Base-by-base conservation (phyloP, 1,284 basidiomycete genomes). In the Inonotus hispidus region DNA sequence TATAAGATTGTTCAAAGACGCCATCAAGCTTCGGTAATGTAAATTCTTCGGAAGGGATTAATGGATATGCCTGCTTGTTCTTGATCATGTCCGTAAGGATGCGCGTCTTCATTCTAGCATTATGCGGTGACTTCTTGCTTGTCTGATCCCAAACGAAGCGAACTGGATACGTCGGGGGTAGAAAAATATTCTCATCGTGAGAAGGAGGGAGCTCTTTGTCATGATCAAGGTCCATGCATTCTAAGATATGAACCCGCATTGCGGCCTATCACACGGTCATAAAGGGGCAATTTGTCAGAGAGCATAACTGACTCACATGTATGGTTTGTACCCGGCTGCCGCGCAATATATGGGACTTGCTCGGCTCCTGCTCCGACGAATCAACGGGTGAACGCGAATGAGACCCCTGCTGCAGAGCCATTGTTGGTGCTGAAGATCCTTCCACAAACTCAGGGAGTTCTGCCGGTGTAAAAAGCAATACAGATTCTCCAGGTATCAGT, bases 111-210 rank as follows among this genome's bases (percentile, higher is more conserved):
- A 89, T 90, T 6, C 79, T 77, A 5, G 76, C 74, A 62, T 90
- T 90, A 66, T 89, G 87, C 21, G 82, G 76, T 0, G 86, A 88
- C 66, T 89, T 85, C 63, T 82, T 87, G 8, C 79, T 75, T 0
- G 87, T 90, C 70, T 87, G 87, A 59, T 84, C 82, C 87, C 87
- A 90, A 2, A 88, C 83, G 66, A 90, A 90, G 14, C 88, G 83
- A 10, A 90, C 75, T 1, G 86, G 80, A 21, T 84, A 77, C 21
- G 75, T 68, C 6, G 74, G 64, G 2, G 71, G 71, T 1, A 84
- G 66, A 1, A 71, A 64, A 10, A 70, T 71, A 11, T 81, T 82
- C 66, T 90, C 87, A 5, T 69, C 66, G 66, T 86, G 81, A 57
- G 79, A 82, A 60, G 82, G 79, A 0, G 87, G 88, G 10, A 90